Evolutionary conservation across 2,329 filamentous ascomycete genomes (phyloP).

Genomic region (Aureobasidium musti): DNA sequence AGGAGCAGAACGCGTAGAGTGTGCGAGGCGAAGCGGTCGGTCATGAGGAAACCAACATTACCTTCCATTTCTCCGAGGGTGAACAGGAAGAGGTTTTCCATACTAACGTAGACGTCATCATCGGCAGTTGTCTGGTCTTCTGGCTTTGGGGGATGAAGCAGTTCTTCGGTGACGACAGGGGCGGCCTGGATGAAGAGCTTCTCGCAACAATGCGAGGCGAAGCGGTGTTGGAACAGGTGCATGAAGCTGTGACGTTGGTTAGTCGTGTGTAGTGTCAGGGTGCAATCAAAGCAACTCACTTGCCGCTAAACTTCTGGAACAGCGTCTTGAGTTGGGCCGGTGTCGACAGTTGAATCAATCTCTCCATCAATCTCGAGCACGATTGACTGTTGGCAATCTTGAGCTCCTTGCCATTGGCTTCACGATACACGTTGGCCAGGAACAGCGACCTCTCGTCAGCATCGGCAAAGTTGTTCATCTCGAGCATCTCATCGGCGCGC

Average conservation of each 20-base stretch:
- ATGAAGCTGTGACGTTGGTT: conserved; percentile 60
- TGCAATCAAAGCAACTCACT: conserved; percentile 54
- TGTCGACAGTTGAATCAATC: conserved; percentile 79
- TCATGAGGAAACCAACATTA: conserved; percentile 78
- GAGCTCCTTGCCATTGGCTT: conserved; percentile 88
- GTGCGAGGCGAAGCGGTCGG: conserved; percentile 87
- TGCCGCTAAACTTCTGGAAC: conserved; percentile 80
- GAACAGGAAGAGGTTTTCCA: conserved; percentile 82
- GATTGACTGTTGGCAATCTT: conserved; percentile 96
- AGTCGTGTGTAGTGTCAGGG: not conserved
- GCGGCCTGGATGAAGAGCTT: conserved; percentile 84
- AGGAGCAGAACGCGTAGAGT: conserved; percentile 82
- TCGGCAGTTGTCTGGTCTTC: conserved; percentile 48
- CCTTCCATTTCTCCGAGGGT: conserved; percentile 87
- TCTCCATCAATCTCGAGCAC: conserved; percentile 89
- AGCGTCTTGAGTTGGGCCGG: conserved; percentile 79
- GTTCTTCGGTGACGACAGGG: conserved; percentile 73
- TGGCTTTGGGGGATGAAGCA: conserved; percentile 53
- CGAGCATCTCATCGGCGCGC: conserved; percentile 83
- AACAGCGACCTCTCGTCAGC: conserved; percentile 60
- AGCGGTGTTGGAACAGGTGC: conserved; percentile 88
- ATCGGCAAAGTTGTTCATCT: conserved; percentile 81
- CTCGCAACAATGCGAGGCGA: conserved; percentile 96
- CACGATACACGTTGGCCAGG: conserved; percentile 78
- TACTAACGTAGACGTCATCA: conserved; percentile 60